Evolutionary conservation across 202 grass and related monocot genomes (phyloP).

Genomic region (Musa balbisiana): DNA sequence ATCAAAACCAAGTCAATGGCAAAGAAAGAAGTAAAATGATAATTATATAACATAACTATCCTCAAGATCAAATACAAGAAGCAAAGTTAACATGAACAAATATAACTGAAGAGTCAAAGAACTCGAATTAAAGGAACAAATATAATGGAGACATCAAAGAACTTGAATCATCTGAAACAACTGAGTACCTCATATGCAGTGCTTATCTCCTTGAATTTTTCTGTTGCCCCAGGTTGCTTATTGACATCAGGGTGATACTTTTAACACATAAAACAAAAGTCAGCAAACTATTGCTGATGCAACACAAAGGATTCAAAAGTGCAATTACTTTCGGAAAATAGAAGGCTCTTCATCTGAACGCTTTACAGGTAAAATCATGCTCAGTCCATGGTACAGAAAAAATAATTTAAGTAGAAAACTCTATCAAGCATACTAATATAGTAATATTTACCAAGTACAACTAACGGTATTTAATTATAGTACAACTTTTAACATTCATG

Average conservation of each 20-base stretch:
- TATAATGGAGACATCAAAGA: neutral
- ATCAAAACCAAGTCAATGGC: neutral
- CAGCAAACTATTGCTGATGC: slow-evolving; percentile 2
- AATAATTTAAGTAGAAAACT: neutral
- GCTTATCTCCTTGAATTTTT: slow-evolving; percentile 99
- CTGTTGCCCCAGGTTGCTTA: slow-evolving; percentile 87
- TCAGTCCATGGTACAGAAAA: neutral
- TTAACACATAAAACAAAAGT: slow-evolving; percentile 20
- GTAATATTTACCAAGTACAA: too few relatives aligned
- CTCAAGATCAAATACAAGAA: neutral
- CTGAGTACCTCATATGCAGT: slow-evolving; percentile 80
- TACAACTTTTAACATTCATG: neutral
- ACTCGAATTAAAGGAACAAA: neutral
- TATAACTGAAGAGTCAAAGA: neutral
- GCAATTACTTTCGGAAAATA: neutral
- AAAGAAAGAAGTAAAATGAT: neutral
- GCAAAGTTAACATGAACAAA: neutral
- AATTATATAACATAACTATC: neutral
- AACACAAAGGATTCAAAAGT: slow-evolving; percentile 15
- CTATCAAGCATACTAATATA: too few relatives aligned
- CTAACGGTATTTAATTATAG: neutral
- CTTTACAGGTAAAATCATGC: slow-evolving; percentile 13
- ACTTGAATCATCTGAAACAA: slow-evolving; percentile 1
- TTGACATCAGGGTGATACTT: slow-evolving; percentile 99
- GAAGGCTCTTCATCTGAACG: neutral